These are phyloP conservation scores for Geoglossum cookeanum DNA, from an alignment of 2,329 filamentous ascomycete species.

Conservation along the genomic window DNA sequence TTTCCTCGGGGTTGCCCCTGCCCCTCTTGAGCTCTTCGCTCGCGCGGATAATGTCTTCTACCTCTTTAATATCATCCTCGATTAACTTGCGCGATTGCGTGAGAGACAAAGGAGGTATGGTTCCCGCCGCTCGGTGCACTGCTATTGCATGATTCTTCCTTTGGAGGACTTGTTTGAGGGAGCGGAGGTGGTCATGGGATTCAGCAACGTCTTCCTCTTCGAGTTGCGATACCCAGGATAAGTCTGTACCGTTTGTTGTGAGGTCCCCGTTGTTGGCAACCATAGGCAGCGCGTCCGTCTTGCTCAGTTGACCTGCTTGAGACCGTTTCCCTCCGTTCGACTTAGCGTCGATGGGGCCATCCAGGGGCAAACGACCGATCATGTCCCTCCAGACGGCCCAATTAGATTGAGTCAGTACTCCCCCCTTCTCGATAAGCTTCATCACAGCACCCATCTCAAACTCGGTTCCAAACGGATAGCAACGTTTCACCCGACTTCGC, in stretches of 20 bases:
- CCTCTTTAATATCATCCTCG: not conserved
- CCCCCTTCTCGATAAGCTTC: slow-evolving; percentile 11
- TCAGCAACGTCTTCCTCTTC: not conserved
- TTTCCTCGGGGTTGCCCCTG: not conserved
- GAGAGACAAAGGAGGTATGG: not conserved
- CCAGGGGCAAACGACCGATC: slow-evolving; percentile 6
- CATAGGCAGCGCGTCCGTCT: not conserved
- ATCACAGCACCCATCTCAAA: slow-evolving; percentile 14
- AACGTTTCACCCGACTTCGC: slow-evolving; percentile 10
- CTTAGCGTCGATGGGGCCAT: not conserved
- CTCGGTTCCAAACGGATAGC: slow-evolving; percentile 14
- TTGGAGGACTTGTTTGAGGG: not conserved
- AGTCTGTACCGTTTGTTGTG: not conserved
- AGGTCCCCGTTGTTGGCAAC: not conserved
- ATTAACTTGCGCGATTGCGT: not conserved
- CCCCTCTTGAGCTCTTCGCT: not conserved
- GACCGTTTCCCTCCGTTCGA: not conserved
- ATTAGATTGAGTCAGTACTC: slow-evolving; percentile 10
- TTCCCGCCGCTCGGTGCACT: not conserved
- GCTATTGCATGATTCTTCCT: not conserved
- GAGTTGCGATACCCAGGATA: not conserved
- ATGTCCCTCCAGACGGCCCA: slow-evolving; percentile 13
- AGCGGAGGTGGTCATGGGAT: not conserved
- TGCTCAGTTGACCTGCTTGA: not conserved
- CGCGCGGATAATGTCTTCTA: not conserved